Percentiles rank a stretch among this genome's conserved stretches.
Conservation (phyloP, 2,329 filamentous ascomycete genomes). For the Plectosphaerella plurivora region DNA sequence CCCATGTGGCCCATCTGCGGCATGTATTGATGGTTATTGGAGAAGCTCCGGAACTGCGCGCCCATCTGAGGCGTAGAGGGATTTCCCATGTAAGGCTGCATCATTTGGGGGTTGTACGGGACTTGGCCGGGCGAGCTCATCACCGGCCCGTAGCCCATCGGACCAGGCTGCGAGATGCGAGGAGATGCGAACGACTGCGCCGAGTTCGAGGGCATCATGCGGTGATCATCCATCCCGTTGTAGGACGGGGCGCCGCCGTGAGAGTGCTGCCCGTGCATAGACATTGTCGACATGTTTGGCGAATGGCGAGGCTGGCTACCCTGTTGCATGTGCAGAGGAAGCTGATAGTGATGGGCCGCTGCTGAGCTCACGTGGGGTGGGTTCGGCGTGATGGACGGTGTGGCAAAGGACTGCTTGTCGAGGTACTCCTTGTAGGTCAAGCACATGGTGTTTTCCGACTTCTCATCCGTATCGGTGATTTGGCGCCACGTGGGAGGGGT, state of each 20-base stretch:
- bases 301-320: conserved; percentile 65
- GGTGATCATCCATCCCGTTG: conserved; percentile 69
- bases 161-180: conserved; percentile 60
- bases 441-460: conserved; percentile 57
- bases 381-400: conserved; percentile 62
- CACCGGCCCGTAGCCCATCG: conserved; percentile 64
- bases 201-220: conserved; percentile 84
- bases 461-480: conserved; percentile 65
- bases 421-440: conserved; percentile 75
- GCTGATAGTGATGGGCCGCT: conserved; percentile 76
- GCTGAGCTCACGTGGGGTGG: conserved; percentile 66
- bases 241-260: conserved; percentile 65
- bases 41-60: conserved; percentile 64
- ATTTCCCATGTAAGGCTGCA: conserved; percentile 61
- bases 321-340: conserved; percentile 79
- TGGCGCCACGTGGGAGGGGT: conserved; percentile 83
- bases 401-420: conserved; percentile 58
- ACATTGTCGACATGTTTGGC: conserved; percentile 73
- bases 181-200: conserved; percentile 84
- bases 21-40: conserved; percentile 68
- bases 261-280: conserved; percentile 68
- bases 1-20: conserved; percentile 68
- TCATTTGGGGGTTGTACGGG: conserved; percentile 67
- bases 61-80: conserved; percentile 67
- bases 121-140: conserved; percentile 68